Base-by-base conservation (phyloP, 768 basidiomycete species). In the Boletus rubropictus region DNA sequence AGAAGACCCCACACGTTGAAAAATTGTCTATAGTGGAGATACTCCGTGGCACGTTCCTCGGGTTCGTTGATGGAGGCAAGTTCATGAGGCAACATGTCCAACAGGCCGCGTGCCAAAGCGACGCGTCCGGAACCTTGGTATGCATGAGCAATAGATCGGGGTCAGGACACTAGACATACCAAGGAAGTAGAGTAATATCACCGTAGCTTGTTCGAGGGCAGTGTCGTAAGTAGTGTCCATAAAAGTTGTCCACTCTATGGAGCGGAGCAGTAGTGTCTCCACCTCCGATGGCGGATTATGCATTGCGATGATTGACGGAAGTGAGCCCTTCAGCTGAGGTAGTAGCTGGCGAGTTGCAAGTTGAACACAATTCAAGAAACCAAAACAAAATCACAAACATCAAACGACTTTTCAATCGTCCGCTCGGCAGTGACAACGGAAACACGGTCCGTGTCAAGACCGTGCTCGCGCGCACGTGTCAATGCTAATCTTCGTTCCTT, bases 221-320 rank as follows among this genome's bases (percentile, higher is more conserved):
- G 82, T 82, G 10, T 74, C 69, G 52, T 84, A 82, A 1, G 94
- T 98, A 5, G 75, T 69, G 27, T 81, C 78, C 54, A 76, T 72
- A 62, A 88, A 87, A 0, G 81, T 86, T 42, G 94, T 87, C 95
- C 95, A 99, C 59, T 98, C 94, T 40, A 97, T 84, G 0, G 89
- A 88, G 17, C 93, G 80, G 25, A 95, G 74, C 7, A 98, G 72
- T 39, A 87, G 63, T 51, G 68, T 59, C 59, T 91, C 86, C 0
- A 67, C 65, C 14, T 81, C 79, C 1, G 73, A 77, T 0, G 84
- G 73, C 1, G 76, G 72, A 9, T 73, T 71, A 52, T 82, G 84
- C 34, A 78, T 56, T 2, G 72, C 68, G 39, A 81, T 75, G n/a
- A 82, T 70, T 1, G 78, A 79, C 0, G 86, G 83, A 21, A 86